Evolutionary conservation across 1,284 basidiomycete species (phyloP).

Genomic region (Boletus smithii): DNA sequence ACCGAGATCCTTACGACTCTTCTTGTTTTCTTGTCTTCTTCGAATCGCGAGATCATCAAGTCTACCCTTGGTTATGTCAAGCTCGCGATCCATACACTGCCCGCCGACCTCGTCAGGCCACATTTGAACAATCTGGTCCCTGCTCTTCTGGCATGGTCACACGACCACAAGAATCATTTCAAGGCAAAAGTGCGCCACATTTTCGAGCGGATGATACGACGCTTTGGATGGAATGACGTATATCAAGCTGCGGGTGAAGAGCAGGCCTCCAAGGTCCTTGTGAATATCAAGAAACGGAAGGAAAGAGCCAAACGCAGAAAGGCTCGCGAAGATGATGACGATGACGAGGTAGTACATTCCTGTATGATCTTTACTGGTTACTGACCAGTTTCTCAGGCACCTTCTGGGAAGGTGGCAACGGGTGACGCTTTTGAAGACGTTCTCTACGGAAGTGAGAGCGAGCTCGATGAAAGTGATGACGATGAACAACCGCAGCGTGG

Average conservation of each 20-base stretch:
- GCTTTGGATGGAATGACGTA: conserved; percentile 88
- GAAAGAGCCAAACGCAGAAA: conserved; percentile 85
- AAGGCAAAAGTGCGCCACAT: conserved; percentile 96
- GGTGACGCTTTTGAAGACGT: conserved; percentile 96
- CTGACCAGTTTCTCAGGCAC: conserved; percentile 32
- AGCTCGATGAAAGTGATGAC: conserved; percentile 73
- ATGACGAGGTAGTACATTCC: conserved; percentile 42
- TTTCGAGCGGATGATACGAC: conserved; percentile 91
- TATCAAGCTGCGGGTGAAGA: conserved; percentile 74
- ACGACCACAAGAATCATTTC: conserved; percentile 99
- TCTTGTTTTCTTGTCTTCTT: conserved; percentile 85
- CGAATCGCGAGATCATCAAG: conserved; percentile 98
- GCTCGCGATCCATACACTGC: conserved; percentile 85
- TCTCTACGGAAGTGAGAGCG: conserved; percentile 90
- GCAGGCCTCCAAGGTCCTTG: conserved; percentile 64
- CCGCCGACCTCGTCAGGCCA: conserved; percentile 66
- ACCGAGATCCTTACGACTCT: conserved; percentile 86
- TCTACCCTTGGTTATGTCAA: conserved; percentile 95
- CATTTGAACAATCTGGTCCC: conserved; percentile 81
- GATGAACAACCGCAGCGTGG: conserved; percentile 43
- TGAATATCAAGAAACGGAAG: conserved; percentile 50
- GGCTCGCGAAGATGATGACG: conserved; percentile 48
- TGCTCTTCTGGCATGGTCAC: conserved; percentile 86
- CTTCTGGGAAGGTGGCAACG: conserved; percentile 46
- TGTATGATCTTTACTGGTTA: neutral